phyloP scores from a whole-genome alignment of 768 basidiomycete genomes.

The Dentipellis fragilis region DNA sequence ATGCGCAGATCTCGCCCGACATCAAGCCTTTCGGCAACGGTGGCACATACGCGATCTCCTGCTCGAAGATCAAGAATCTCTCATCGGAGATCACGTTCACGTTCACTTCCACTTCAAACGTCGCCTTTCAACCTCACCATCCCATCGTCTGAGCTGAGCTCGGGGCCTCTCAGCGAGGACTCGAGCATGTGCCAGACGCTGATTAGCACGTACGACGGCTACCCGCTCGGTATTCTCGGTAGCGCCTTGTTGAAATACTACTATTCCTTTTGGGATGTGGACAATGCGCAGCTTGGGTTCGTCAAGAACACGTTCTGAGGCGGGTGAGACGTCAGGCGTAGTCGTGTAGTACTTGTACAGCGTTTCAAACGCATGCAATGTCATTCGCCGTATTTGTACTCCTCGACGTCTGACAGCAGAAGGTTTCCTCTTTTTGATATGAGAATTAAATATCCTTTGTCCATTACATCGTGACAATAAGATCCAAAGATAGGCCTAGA shows the following conservation, averaged over 20 bases:
- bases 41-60: conserved; percentile 49
- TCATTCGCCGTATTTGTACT: too few relatives aligned
- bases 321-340: too few relatives aligned
- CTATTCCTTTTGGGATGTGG: conserved; percentile 50
- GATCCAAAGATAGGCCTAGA: too few relatives aligned
- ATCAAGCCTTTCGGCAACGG: conserved; percentile 40
- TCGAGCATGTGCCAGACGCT: conserved; percentile 43
- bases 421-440: too few relatives aligned
- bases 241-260: conserved; percentile 50
- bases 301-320: conserved; percentile 27
- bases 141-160: conserved; percentile 45
- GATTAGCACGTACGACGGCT: conserved; percentile 48
- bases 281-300: conserved; percentile 39
- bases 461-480: too few relatives aligned
- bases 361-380: too few relatives aligned
- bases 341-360: too few relatives aligned
- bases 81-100: conserved; percentile 42
- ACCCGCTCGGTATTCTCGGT: conserved; percentile 34
- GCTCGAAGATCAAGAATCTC: conserved; percentile 33
- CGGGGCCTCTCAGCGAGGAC: conserved; percentile 43
- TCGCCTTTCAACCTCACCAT: conserved; percentile 46
- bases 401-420: too few relatives aligned
- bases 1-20: conserved; percentile 45
- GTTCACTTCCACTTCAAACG: conserved; percentile 39
- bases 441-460: too few relatives aligned